These are phyloP conservation scores for Bocquillonia castaneifolia DNA, from an alignment of 441 rosid species.

Conservation along the genomic window DNA sequence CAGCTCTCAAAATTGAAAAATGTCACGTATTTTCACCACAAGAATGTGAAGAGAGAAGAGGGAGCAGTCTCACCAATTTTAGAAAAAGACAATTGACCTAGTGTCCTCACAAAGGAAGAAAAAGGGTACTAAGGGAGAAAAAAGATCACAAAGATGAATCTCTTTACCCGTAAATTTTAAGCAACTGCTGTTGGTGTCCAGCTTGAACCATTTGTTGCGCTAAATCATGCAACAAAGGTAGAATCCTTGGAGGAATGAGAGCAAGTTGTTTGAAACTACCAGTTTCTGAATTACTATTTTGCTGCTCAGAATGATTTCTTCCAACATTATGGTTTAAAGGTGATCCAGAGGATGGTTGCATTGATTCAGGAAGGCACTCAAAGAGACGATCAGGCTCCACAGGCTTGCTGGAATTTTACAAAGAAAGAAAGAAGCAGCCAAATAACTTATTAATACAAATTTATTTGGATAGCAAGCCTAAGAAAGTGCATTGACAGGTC, in stretches of 20 bases:
- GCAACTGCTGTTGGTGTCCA: constrained; percentile 73
- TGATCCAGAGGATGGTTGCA: constrained; percentile 75
- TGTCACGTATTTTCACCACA: background rate
- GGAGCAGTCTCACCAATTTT: background rate
- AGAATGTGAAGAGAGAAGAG: background rate
- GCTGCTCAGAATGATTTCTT: constrained; percentile 53
- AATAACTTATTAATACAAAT: constrained; percentile 7
- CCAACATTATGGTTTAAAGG: constrained; percentile 43
- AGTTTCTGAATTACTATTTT: constrained; percentile 45
- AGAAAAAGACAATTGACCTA: background rate
- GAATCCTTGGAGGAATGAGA: constrained; percentile 77
- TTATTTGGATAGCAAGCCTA: background rate
- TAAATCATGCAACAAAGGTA: constrained; percentile 89
- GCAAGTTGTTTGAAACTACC: constrained; percentile 67
- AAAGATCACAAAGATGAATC: constrained; percentile 10
- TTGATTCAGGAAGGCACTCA: constrained; percentile 85
- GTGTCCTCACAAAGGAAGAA: background rate
- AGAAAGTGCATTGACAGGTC: constrained; percentile 6
- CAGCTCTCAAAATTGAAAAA: background rate
- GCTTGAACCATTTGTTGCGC: constrained; percentile 92
- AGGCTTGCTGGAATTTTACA: constrained; percentile 67
- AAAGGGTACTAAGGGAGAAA: background rate
- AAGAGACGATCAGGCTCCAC: constrained; percentile 94
- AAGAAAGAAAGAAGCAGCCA: constrained; percentile 9
- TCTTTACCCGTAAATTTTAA: constrained; percentile 62